phyloP scores from a whole-genome alignment of 805 yeast genomes.

The Ascoidea rubescens region DNA sequence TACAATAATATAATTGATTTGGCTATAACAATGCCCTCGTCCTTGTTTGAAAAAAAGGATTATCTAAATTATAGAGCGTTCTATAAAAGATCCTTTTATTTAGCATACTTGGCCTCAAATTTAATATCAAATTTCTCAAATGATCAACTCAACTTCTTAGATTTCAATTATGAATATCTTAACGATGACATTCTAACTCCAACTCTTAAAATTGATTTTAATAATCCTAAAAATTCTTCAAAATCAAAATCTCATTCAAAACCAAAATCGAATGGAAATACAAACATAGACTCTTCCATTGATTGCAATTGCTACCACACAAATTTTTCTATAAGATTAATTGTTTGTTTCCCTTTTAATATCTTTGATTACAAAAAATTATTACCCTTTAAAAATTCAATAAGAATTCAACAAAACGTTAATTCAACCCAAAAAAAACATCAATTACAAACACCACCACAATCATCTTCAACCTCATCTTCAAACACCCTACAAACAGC shows the following conservation, averaged over 20 bases:
- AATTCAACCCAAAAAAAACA: slow-evolving; percentile 15
- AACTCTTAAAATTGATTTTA: slow-evolving; percentile 47
- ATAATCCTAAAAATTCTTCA: slow-evolving; percentile 38
- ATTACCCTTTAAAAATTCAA: slow-evolving; percentile 68
- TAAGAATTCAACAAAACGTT: slow-evolving; percentile 41
- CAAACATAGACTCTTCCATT: no score
- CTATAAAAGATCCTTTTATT: slow-evolving; percentile 79
- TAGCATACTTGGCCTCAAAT: slow-evolving; percentile 64
- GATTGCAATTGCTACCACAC: slow-evolving; percentile 28
- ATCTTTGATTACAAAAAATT: slow-evolving; percentile 65
- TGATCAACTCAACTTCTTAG: slow-evolving; percentile 17
- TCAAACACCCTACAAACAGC: neutral
- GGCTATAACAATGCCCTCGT: slow-evolving; percentile 67
- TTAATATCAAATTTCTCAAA: slow-evolving; percentile 44
- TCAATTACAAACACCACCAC: slow-evolving; percentile 2
- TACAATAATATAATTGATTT: slow-evolving; percentile 60
- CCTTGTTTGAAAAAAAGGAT: slow-evolving; percentile 72
- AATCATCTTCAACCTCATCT: neutral
- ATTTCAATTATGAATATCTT: slow-evolving; percentile 49
- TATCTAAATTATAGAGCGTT: slow-evolving; percentile 79
- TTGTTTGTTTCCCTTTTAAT: slow-evolving; percentile 61
- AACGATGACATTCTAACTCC: slow-evolving; percentile 75
- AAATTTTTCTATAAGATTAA: slow-evolving; percentile 54
- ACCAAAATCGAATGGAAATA: neutral
- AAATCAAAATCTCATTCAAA: neutral